These are phyloP conservation scores for Yarrowia osloensis DNA, from an alignment of 805 yeast species.

Conservation along the genomic window DNA sequence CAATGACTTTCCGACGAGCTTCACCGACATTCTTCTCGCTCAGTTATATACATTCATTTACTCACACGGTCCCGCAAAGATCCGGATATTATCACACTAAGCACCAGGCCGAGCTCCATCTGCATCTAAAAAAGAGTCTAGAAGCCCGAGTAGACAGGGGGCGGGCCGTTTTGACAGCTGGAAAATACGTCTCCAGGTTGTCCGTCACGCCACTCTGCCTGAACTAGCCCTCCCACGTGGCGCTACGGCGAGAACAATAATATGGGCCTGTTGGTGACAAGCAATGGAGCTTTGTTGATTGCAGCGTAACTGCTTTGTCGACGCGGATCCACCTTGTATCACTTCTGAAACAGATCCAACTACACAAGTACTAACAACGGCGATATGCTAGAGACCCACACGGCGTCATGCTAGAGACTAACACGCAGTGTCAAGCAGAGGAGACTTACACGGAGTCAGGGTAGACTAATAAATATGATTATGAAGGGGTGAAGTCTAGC, in stretches of 20 bases:
- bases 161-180: not conserved
- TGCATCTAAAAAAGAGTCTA: conserved; percentile 6
- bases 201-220: not conserved
- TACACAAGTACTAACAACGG: too few species aligned
- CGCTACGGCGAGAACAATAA: not conserved
- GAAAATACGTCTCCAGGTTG: not conserved
- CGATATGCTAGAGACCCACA: too few species aligned
- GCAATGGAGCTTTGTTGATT: too few species aligned
- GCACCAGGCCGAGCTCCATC: not conserved
- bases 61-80: not conserved
- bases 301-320: too few species aligned
- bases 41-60: not conserved
- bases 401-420: too few species aligned
- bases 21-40: not conserved
- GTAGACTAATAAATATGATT: not conserved
- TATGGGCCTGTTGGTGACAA: not conserved
- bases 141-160: conserved; percentile 4
- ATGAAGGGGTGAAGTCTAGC: not conserved
- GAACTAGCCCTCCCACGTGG: not conserved
- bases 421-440: too few species aligned
- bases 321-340: too few species aligned
- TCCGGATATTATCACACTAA: not conserved
- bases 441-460: too few species aligned
- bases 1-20: too few species aligned
- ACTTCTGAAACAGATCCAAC: too few species aligned